Percentiles rank a stretch among this genome's conserved stretches.
These are phyloP conservation scores for Suillus paluster DNA, from an alignment of 768 basidiomycete species.

Conservation along the genomic window DNA sequence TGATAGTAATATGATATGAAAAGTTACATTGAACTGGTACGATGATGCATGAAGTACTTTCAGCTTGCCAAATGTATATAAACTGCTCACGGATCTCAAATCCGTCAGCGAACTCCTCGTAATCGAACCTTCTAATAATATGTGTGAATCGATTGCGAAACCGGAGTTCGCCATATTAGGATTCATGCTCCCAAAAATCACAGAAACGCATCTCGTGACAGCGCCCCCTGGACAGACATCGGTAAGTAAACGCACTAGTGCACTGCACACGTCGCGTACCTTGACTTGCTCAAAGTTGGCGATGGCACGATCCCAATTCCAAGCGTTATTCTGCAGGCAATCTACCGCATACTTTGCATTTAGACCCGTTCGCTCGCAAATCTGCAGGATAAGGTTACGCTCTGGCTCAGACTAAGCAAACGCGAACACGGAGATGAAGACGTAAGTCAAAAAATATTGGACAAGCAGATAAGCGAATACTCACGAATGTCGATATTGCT, in stretches of 20 bases:
- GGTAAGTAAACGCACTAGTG: slow-evolving; percentile 25
- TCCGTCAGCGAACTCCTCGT: slow-evolving; percentile 2
- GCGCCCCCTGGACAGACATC: slow-evolving; percentile 42
- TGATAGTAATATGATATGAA: slow-evolving; percentile 27
- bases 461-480: slow-evolving; percentile 31
- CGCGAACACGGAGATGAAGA: slow-evolving; percentile 17
- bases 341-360: slow-evolving; percentile 82
- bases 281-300: slow-evolving; percentile 89
- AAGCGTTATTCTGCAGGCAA: slow-evolving; percentile 83
- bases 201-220: slow-evolving; percentile 60
- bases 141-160: slow-evolving; percentile 16
- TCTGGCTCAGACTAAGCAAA: slow-evolving; percentile 66
- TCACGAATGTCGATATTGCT: slow-evolving; percentile 59
- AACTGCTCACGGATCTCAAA: not conserved
- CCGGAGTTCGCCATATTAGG: not conserved
- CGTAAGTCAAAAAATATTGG: slow-evolving; percentile 18
- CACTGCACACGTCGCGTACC: slow-evolving; percentile 47
- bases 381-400: slow-evolving; percentile 67
- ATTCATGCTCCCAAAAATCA: slow-evolving; percentile 33
- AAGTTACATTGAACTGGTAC: slow-evolving; percentile 27
- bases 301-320: slow-evolving; percentile 81
- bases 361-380: slow-evolving; percentile 76
- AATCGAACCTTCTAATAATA: slow-evolving; percentile 17
- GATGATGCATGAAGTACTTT: slow-evolving; percentile 12
- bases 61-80: slow-evolving; percentile 21